These are phyloP conservation scores for apple (Malus domestica) DNA, from an alignment of 306 rosid genomes.

Conservation along the genomic window DNA sequence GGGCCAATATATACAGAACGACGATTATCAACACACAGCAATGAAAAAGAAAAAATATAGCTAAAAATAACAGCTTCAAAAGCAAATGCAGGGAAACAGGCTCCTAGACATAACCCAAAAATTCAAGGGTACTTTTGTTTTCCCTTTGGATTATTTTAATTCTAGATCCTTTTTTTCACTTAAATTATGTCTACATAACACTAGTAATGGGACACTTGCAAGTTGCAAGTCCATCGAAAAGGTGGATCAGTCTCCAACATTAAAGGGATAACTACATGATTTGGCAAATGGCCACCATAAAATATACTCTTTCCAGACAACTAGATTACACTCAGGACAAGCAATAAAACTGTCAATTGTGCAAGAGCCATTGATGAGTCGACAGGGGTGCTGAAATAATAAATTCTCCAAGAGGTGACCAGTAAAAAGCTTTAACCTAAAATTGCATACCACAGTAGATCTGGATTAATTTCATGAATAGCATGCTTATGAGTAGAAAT, in stretches of 20 bases:
- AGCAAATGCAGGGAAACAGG: background rate
- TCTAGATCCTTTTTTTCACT: background rate
- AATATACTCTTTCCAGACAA: background rate
- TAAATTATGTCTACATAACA: background rate
- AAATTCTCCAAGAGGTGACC: background rate
- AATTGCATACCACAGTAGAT: background rate
- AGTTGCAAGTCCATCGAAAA: no score
- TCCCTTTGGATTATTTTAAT: background rate
- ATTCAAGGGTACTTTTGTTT: background rate
- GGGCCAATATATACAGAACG: slow-evolving; percentile 11
- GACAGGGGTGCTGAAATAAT: background rate
- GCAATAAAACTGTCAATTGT: background rate
- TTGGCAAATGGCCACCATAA: background rate
- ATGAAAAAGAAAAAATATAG: slow-evolving; percentile 4
- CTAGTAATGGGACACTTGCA: background rate
- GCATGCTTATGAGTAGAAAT: background rate
- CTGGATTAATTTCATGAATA: background rate
- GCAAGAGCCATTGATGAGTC: background rate
- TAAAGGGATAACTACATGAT: background rate
- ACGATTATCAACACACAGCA: slow-evolving; percentile 3
- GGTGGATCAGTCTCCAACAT: background rate
- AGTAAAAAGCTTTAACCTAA: background rate
- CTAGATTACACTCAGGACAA: background rate
- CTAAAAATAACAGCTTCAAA: slow-evolving; percentile 5
- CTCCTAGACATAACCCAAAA: background rate